Conservation (phyloP, 192 early-diverging fungal species). For the Pecoramyces ruminantium region DNA sequence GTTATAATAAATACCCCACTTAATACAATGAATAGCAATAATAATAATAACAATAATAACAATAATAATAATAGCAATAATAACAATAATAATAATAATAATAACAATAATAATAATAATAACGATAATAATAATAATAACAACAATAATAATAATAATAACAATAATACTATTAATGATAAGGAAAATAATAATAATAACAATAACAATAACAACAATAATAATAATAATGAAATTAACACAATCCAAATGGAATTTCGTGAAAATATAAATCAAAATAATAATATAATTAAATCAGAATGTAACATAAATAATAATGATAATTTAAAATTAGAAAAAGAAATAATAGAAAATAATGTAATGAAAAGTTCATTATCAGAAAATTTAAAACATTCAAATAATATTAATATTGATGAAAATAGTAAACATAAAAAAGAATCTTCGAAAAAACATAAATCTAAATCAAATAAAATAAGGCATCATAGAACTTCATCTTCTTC, state of each 20-base stretch:
- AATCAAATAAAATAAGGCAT: not conserved
- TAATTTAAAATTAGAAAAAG: not conserved
- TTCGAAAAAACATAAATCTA: not conserved
- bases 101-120: not conserved
- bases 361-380: not conserved
- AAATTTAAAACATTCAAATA: not conserved
- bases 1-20: not conserved
- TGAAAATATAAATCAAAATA: not conserved
- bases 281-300: too few relatives aligned
- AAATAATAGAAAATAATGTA: not conserved
- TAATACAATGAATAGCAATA: not conserved
- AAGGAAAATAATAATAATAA: not conserved
- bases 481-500: not conserved
- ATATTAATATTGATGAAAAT: not conserved
- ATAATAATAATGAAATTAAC: too few relatives aligned
- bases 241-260: too few relatives aligned
- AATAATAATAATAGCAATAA: not conserved
- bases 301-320: not conserved
- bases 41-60: not conserved
- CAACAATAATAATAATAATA: not conserved
- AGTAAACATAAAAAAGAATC: not conserved
- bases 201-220: too few relatives aligned
- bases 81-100: not conserved
- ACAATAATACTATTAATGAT: not conserved
- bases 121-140: not conserved